Percentiles rank a stretch among this genome's conserved stretches.
Evolutionary conservation across 805 yeast species (phyloP).

Genomic region (Nakazawaea ambrosiae): DNA sequence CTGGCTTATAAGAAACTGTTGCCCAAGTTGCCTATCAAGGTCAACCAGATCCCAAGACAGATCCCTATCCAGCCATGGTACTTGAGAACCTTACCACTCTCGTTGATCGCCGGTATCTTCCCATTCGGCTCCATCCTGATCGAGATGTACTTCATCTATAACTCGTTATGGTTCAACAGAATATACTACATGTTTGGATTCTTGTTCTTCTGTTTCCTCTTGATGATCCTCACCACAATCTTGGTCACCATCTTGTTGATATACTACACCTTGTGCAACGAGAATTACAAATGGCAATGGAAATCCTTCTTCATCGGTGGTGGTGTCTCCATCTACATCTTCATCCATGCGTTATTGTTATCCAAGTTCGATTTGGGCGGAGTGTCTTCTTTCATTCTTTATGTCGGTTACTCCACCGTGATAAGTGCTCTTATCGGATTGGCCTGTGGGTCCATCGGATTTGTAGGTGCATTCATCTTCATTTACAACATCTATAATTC

Average conservation of each 20-base stretch:
- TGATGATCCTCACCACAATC: conserved; percentile 76
- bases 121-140: conserved; percentile 95
- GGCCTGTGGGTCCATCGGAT: conserved; percentile 85
- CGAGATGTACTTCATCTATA: conserved; percentile 87
- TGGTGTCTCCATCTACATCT: conserved; percentile 80
- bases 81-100: conserved; percentile 56
- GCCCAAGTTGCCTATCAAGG: conserved; percentile 59
- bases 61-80: conserved; percentile 89
- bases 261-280: conserved; percentile 81
- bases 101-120: conserved; percentile 79
- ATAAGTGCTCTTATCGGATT: conserved; percentile 68
- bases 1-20: conserved; percentile 56
- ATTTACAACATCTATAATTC: conserved; percentile 75
- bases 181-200: conserved; percentile 97
- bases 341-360: conserved; percentile 73
- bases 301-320: conserved; percentile 81
- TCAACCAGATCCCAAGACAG: conserved; percentile 95
- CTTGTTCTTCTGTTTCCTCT: conserved; percentile 77
- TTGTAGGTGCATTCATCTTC: conserved; percentile 64
- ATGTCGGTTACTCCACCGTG: conserved; percentile 74
- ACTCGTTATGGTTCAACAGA: conserved; percentile 89
- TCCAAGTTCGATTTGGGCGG: conserved; percentile 68
- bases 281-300: conserved; percentile 98
- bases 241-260: conserved; percentile 74
- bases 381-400: conserved; percentile 67